phyloP scores from a whole-genome alignment of 345 rosid species.

The Populus alba region DNA sequence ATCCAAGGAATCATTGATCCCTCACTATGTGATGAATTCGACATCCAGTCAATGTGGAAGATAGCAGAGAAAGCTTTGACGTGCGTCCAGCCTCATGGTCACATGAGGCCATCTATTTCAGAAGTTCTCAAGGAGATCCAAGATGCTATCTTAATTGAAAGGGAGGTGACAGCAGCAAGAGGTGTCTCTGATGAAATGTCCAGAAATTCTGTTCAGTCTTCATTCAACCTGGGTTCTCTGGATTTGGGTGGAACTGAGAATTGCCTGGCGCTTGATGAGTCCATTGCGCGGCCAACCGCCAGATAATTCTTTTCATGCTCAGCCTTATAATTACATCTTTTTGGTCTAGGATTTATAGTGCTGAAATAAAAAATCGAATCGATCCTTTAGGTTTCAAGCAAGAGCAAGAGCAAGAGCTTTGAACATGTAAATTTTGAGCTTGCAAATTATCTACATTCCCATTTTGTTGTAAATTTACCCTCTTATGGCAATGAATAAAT shows the following conservation, averaged over 20 bases:
- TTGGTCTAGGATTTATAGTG: slow-evolving; percentile 11
- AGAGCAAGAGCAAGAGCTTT: background rate
- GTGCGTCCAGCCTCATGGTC: slow-evolving; percentile 90
- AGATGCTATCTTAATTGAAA: slow-evolving; percentile 82
- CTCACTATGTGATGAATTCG: slow-evolving; percentile 54
- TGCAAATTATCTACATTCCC: background rate
- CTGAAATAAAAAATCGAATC: background rate
- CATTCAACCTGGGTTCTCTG: slow-evolving; percentile 46
- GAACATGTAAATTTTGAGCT: slow-evolving; percentile 4
- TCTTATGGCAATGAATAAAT: background rate
- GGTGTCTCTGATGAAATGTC: slow-evolving; percentile 78
- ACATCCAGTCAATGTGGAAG: slow-evolving; percentile 98
- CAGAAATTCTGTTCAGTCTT: slow-evolving; percentile 65
- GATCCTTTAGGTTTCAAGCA: background rate
- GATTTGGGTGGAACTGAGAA: slow-evolving; percentile 56
- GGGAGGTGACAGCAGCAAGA: slow-evolving; percentile 44
- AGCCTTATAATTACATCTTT: background rate
- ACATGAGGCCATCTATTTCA: slow-evolving; percentile 88
- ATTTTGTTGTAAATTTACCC: background rate
- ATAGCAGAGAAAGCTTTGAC: slow-evolving; percentile 89
- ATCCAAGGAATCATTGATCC: slow-evolving; percentile 90
- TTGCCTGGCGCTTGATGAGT: slow-evolving; percentile 55
- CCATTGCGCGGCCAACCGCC: slow-evolving; percentile 60
- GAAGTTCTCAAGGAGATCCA: slow-evolving; percentile 94
- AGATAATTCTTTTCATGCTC: slow-evolving; percentile 40